A percentile compares a stretch with the other conserved stretches of the same genome.
These are phyloP conservation scores for Urochloa ruziziensis DNA, from an alignment of 176 grass and related monocot species.

Conservation along the genomic window DNA sequence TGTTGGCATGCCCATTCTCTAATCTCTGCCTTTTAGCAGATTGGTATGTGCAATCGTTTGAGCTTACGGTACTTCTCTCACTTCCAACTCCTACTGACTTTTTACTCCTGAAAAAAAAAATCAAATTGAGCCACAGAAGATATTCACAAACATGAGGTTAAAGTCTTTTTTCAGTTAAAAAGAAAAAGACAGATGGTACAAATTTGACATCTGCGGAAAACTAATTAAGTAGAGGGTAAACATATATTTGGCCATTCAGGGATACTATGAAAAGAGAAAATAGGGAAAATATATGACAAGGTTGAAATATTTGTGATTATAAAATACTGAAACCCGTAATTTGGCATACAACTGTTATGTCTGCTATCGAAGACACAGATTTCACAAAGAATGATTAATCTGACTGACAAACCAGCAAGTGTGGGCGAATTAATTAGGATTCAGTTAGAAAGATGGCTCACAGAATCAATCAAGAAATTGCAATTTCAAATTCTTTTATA, in stretches of 20 bases:
- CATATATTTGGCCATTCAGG: neutral
- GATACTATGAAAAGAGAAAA: neutral
- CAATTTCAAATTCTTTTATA: neutral
- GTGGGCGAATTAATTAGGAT: neutral
- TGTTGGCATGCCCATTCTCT: slow-evolving; percentile 80
- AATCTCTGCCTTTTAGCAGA: slow-evolving; percentile 89
- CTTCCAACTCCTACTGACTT: slow-evolving; percentile 49
- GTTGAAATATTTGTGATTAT: neutral
- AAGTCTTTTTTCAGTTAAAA: neutral
- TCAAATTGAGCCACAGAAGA: neutral
- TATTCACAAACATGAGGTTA: slow-evolving; percentile 12
- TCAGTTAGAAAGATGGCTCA: neutral
- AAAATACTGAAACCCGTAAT: neutral
- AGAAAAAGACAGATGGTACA: neutral
- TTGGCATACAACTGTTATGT: neutral
- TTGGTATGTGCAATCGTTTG: slow-evolving; percentile 66
- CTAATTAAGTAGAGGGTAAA: neutral
- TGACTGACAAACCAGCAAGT: neutral
- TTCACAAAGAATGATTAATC: neutral
- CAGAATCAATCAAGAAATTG: neutral
- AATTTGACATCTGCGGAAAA: neutral
- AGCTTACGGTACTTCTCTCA: slow-evolving; percentile 44
- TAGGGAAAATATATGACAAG: neutral
- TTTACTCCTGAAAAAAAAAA: slow-evolving; percentile 50
- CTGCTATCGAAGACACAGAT: neutral